These are phyloP conservation scores for Paraconiothyrium brasiliense DNA, from an alignment of 2,329 filamentous ascomycete species.

Conservation along the genomic window DNA sequence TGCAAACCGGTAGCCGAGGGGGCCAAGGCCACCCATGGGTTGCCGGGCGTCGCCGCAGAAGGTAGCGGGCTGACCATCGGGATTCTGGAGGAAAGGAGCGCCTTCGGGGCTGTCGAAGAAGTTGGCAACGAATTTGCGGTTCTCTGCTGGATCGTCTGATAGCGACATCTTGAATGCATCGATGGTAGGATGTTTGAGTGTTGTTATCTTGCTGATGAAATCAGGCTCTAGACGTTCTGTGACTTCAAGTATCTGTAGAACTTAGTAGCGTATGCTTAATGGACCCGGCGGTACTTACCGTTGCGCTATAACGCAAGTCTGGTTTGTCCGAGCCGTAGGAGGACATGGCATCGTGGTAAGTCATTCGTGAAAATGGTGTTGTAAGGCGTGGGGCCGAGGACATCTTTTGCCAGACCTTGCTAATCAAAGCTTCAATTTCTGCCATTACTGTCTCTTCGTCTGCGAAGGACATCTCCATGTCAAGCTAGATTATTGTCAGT, in stretches of 20 bases:
- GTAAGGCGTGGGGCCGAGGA: slow-evolving; percentile 53
- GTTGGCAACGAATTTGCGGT: slow-evolving; percentile 68
- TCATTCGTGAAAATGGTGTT: slow-evolving; percentile 65
- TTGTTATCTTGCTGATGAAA: slow-evolving; percentile 79
- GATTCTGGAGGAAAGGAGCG: slow-evolving; percentile 70
- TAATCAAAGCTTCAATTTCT: slow-evolving; percentile 64
- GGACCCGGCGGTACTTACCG: slow-evolving; percentile 56
- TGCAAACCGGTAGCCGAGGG: slow-evolving; percentile 77
- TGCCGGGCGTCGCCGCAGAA: slow-evolving; percentile 78
- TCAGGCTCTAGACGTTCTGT: slow-evolving; percentile 69
- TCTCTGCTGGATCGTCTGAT: slow-evolving; percentile 61
- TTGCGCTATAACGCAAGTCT: slow-evolving; percentile 78
- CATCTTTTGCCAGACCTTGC: slow-evolving; percentile 63
- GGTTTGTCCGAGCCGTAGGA: slow-evolving; percentile 91
- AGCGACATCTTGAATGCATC: slow-evolving; percentile 78
- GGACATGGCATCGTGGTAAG: slow-evolving; percentile 81
- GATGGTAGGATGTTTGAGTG: slow-evolving; percentile 72
- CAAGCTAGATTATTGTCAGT: slow-evolving; percentile 65
- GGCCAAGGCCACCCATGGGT: slow-evolving; percentile 79
- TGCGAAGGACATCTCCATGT: slow-evolving; percentile 93
- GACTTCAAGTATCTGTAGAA: slow-evolving; percentile 70
- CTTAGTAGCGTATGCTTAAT: slow-evolving; percentile 30
- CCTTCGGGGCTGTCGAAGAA: slow-evolving; percentile 76
- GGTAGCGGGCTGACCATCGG: slow-evolving; percentile 80
- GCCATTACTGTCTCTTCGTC: slow-evolving; percentile 75